Percentiles rank a stretch among this genome's conserved stretches.
Conservation (phyloP, 805 yeast species). For the Cyberlindnera maritima region DNA sequence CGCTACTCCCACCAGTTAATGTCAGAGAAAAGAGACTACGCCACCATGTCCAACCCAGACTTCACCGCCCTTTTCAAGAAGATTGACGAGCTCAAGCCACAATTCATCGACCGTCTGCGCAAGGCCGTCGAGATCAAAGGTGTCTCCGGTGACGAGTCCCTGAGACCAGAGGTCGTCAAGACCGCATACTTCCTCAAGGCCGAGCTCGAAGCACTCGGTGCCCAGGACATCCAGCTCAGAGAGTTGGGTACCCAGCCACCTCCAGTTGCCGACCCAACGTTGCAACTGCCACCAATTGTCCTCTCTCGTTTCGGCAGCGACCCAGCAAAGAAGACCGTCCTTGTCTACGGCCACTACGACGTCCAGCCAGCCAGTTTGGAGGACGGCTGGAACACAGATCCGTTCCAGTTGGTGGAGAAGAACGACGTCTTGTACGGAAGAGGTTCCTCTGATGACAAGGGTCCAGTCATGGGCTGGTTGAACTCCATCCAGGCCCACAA, state of each 20-base stretch:
- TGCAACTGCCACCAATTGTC: constrained; percentile 92
- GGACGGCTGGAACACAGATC: constrained; percentile 96
- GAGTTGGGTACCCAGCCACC: constrained; percentile 90
- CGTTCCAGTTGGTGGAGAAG: constrained; percentile 72
- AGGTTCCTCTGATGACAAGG: constrained; percentile 97
- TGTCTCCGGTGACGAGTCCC: constrained; percentile 85
- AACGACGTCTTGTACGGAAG: constrained; percentile 79
- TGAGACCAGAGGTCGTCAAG: constrained; percentile 84
- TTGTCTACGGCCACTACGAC: constrained; percentile 96
- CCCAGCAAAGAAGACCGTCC: constrained; percentile 79
- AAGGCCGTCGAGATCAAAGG: constrained; percentile 94
- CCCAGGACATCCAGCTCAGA: constrained; percentile 75
- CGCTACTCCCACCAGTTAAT: not conserved
- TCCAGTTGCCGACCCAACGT: constrained; percentile 65
- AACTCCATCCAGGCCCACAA: constrained; percentile 89
- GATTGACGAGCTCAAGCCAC: constrained; percentile 72
- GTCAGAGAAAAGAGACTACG: constrained; percentile 13
- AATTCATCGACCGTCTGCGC: constrained; percentile 66
- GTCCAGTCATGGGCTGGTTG: constrained; percentile 97
- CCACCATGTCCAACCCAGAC: constrained; percentile 20
- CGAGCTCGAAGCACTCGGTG: constrained; percentile 73
- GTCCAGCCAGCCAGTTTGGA: constrained; percentile 93
- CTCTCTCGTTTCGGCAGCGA: constrained; percentile 83
- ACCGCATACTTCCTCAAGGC: constrained; percentile 81
- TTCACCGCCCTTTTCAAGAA: constrained; percentile 19